Base-by-base conservation (phyloP, 805 yeast species). In the Candida saitoana region DNA sequence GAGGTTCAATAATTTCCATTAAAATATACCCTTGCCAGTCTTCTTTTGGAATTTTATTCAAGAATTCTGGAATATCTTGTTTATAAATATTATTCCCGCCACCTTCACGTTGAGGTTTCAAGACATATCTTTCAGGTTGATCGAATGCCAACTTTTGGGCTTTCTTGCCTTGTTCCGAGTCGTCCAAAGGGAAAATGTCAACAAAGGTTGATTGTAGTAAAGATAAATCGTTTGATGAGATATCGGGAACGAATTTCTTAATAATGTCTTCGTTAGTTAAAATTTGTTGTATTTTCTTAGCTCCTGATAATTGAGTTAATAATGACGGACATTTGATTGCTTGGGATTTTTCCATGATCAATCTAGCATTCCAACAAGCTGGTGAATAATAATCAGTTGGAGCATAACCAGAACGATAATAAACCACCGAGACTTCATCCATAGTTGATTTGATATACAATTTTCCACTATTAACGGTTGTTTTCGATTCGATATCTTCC, bases 91-190 rank as follows among this genome's bases (percentile, higher is more conserved):
- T 93, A 62, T 93, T 89, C 15, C 99, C 99, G 36, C 99, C 99
- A 31, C 99, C 99, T 69, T 93, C 99, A 68, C 99, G 78, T 64
- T 93, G 99, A 3, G 99, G 99, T 57, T 93, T 93, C 52, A 93
- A 72, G 1, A 93, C 99, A 59, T 70, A 93, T 18, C 74, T 71
- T 41, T 77, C 79, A 0, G 96, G 91, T 2, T 62, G 46, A 47
- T 77, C 80, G 36, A 83, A 67, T 1, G 95, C 96, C 35, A 87
- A 61, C 45, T 74, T 65, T 44, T 76, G 79, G 4, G 93, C 96
- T 29, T 55, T 43, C 34, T 54, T 50, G 3, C 96, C 96, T 25
- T 73, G 70, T 31, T 64, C 68, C 1, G 87, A 69, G 41, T 77
- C 74, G 60, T 91, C 98, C 50, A 93, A 62, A 12, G 99, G 97